Evolutionary conservation across 495 filamentous ascomycete genomes (phyloP).

Genomic region (Neurospora sp.): DNA sequence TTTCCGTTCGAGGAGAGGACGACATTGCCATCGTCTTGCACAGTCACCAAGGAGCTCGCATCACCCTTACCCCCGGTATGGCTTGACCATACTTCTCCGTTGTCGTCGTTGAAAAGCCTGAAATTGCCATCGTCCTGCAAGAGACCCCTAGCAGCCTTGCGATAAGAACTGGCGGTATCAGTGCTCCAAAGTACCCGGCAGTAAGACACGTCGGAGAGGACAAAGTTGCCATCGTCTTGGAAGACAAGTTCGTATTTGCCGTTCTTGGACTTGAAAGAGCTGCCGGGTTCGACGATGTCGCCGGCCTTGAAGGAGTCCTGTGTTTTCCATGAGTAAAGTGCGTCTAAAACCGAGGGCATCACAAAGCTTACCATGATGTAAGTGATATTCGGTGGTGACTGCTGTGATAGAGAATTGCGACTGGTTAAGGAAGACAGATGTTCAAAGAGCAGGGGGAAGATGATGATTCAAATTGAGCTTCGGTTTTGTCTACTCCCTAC

Average conservation of each 20-base stretch:
- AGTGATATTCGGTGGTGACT: neutral
- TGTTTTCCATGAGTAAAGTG: neutral
- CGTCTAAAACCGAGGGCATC: no score
- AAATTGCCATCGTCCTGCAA: neutral
- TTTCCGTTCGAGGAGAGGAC: neutral
- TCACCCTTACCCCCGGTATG: neutral
- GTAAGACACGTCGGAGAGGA: neutral
- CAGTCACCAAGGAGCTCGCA: neutral
- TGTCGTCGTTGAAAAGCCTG: neutral
- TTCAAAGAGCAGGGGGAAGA: neutral
- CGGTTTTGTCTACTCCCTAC: neutral
- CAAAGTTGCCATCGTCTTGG: neutral
- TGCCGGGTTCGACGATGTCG: neutral
- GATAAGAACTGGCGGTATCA: neutral
- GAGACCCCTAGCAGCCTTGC: neutral
- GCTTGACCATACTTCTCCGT: neutral
- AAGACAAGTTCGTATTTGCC: neutral
- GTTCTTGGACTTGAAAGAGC: neutral
- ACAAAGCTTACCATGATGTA: neutral
- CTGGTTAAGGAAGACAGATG: neutral
- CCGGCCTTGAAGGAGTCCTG: neutral
- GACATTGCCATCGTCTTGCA: neutral
- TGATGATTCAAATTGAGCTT: neutral
- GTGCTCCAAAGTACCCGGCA: neutral
- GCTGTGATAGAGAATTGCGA: neutral